Evolutionary conservation across 2,329 filamentous ascomycete species (phyloP), one percentile per base, ranked within the genome.

Genomic region (Fusarium anguioides): DNA sequence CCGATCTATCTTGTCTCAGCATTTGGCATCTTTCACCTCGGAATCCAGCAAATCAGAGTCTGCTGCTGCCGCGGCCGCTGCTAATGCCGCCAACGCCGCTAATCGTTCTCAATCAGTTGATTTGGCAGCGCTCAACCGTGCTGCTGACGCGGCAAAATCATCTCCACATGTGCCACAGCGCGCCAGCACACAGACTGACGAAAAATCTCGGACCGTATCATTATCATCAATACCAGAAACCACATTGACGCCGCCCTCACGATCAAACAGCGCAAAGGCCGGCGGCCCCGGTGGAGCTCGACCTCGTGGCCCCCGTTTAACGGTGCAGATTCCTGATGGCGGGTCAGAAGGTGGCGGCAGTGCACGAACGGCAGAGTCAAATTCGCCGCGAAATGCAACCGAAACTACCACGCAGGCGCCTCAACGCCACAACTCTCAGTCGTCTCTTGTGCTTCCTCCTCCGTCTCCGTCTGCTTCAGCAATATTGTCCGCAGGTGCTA

Each of bases 281-380:
- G 70, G 72, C 6, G 55, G 70, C 56, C 81, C 86, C 11, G 88
- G 87, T 54, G 88, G 88, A 10, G 89, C 92, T 72, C 87, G 94
- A 53, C 94, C 96, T 9, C 87, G 93, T 51, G 77, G 78, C 8
- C 96, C 96, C 4, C 88, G 93, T 51, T 83, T 99, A 44, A 97
- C 93, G 71, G 93, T 99, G 6, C 94, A 97, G 75, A 99, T 99
- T 72, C 96, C 96, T 1, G 95, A 94, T 69, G 96, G 97, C 73
- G 89, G 89, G 37, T 96, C 93, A 11, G 93, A 97, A 70, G 82
- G 82, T 42, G 92, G 63, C 7, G 69, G 89, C 57, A 91, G 87
- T 62, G 91, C 89, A 10, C 50, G 50, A 42, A 92, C 91, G 5
- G 92, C 85, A 44, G 92, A 92, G 54, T 92, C 91, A 77, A 76